Base-by-base conservation (phyloP, 2,329 filamentous ascomycete genomes). In the Aspergillus novoparasiticus region DNA sequence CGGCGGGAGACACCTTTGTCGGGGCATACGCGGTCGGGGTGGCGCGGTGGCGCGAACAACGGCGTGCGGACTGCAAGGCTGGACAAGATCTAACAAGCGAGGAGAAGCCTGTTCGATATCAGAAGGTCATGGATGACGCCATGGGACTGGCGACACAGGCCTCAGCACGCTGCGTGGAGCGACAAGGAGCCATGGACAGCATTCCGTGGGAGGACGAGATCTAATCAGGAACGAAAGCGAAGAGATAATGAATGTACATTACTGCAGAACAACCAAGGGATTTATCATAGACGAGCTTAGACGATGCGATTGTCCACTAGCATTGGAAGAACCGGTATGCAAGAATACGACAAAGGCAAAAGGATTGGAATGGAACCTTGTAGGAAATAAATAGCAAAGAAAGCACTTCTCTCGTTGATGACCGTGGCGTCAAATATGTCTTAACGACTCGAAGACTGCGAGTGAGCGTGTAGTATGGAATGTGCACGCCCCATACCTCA, bases 1-100 rank as follows among this genome's bases (percentile, higher is more conserved):
- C 91, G 1, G 95, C 95, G 6, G 94, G 94, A 0, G 94, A 98
- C 76, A 97, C 94, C 0, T 97, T 97, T 79, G 92, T 96, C 6
- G 94, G 95, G 2, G 90, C 88, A 26, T 96, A 97, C 76, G 91
- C 92, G 3, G 86, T 95, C 30, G 86, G 88, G 62, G 85, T 90
- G 34, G 91, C 92, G 45, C 83, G 81, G 63, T 76, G 78, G 63
- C 78, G 77, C 30, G 75, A 80, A 14, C 73, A 74, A 12, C 75
- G 78, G 21, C 74, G 81, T 21, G 74, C 73, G 6, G 82, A 83
- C 55, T 78, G 82, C 34, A 78, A 90, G 51, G 85, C 85, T 63
- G 81, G 82, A 1, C 88, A 69, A 43, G 75, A 78, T 58, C 53
- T 79, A n/a, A 66, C 68, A 4, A 68, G 62, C 11, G 71, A 71